Evolutionary conservation across 805 yeast genomes (phyloP).

Genomic region (Metschnikowia matae): DNA sequence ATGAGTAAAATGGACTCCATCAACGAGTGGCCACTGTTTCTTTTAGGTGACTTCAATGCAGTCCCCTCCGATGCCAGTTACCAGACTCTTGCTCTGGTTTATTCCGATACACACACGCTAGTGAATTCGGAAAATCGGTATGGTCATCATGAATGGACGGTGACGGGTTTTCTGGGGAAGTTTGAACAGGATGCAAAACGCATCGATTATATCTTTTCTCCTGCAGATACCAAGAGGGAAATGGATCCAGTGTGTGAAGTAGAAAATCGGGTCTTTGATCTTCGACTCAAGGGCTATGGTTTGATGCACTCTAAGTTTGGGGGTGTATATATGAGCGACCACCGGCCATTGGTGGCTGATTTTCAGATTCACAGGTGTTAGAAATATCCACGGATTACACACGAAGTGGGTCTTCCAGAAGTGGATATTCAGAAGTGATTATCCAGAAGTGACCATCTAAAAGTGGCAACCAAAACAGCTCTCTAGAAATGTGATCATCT

Average conservation of each 20-base stretch:
- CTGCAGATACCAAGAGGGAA: constrained; percentile 18
- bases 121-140: constrained; percentile 23
- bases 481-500: no score
- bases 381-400: no score
- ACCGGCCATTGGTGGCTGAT: constrained; percentile 34
- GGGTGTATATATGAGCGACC: constrained; percentile 34
- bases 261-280: constrained; percentile 9
- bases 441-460: no score
- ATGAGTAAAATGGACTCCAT: constrained; percentile 6
- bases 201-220: constrained; percentile 32
- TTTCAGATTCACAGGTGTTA: constrained; percentile 9
- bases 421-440: no score
- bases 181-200: constrained; percentile 26
- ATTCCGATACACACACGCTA: constrained; percentile 19
- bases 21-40: constrained; percentile 30
- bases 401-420: no score
- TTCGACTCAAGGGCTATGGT: constrained; percentile 25
- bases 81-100: constrained; percentile 10
- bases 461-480: no score
- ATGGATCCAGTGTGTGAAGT: constrained; percentile 16
- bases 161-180: constrained; percentile 32
- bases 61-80: constrained; percentile 22
- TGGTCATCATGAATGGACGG: constrained; percentile 29
- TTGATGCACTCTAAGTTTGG: constrained; percentile 31
- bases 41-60: constrained; percentile 29